Evolutionary conservation across 306 rosid species (phyloP), one percentile per base, ranked within the genome.

Genomic region (Cucurbita ficifolia): DNA sequence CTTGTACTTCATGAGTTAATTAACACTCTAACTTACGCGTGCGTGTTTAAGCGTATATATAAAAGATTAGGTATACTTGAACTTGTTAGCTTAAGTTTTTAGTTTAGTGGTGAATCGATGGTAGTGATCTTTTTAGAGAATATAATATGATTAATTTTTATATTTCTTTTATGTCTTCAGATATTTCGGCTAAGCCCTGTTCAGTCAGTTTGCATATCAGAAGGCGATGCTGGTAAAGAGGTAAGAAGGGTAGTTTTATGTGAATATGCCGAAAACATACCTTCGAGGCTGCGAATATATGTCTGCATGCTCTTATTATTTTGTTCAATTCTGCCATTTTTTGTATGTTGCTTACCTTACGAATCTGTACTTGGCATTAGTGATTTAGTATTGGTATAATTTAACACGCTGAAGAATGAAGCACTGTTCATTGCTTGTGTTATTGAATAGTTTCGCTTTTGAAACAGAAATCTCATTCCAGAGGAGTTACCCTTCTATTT

Each of bases 131-230:
- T 12, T 57, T 80, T 13, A 5, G 56, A 58, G 64, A 24, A 17
- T 54, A 3, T 22, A 24, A 68, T 77, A 42, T 58, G 64, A 72
- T 70, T 68, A 73, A 21, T 45, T 63, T 63, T 49, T 43, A 54
- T 68, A 39, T 73, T 54, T 68, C 72, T 58, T 63, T 81, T 78
- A 40, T 81, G 45, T 74, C 45, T 78, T 39, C 85, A 91, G 99
- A 79, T 94, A 29, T 94, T 83, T 82, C 88, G 81, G 82, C 56
- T 94, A 77, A 78, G 88, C 11, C 82, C 95, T 67, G 76, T 85
- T 80, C 86, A 76, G 72, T 94, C 92, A 5, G 81, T 89, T 75
- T 94, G 97, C 84, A 55, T 87, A 62, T 77, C 76, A 53, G 89
- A 89, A 77, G 82, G 76, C 58, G 89, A 82, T 72, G 69, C 14